Percentiles rank a stretch among this genome's conserved stretches.
Evolutionary conservation across 2,329 filamentous ascomycete genomes (phyloP).

Genomic region (Pestalotiopsis sp.): DNA sequence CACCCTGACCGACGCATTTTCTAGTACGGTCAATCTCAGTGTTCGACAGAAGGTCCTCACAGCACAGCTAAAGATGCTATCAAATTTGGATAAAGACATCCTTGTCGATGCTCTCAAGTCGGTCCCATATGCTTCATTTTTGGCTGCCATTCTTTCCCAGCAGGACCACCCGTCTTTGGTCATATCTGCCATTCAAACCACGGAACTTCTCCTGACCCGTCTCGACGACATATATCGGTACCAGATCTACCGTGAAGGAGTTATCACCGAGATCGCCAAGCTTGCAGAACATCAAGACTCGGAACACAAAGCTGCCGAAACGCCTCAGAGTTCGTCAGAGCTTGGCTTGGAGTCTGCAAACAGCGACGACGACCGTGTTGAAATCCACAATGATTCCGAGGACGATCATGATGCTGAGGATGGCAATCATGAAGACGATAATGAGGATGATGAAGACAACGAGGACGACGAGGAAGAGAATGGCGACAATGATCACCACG

Average conservation of each 20-base stretch:
- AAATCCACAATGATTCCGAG: constrained; percentile 52
- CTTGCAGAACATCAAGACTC: constrained; percentile 56
- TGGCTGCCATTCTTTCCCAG: constrained; percentile 93
- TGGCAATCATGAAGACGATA: constrained; percentile 55
- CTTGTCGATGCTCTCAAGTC: constrained; percentile 83
- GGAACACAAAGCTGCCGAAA: constrained; percentile 32
- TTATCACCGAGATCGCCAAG: constrained; percentile 87
- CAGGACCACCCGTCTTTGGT: constrained; percentile 90
- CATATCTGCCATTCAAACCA: constrained; percentile 83
- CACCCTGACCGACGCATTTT: constrained; percentile 94
- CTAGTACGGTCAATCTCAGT: constrained; percentile 92
- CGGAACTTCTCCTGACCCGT: constrained; percentile 83
- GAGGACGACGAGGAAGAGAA: constrained; percentile 54
- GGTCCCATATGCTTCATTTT: constrained; percentile 92
- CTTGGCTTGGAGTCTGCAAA: constrained; percentile 33
- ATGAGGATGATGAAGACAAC: constrained; percentile 48
- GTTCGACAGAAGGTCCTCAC: constrained; percentile 94
- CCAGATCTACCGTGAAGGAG: constrained; percentile 95
- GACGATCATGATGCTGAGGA: constrained; percentile 57
- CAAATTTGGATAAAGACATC: constrained; percentile 85
- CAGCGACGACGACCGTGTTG: constrained; percentile 37
- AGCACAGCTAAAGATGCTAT: constrained; percentile 98
- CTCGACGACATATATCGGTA: constrained; percentile 89
- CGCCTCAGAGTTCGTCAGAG: constrained; percentile 31
- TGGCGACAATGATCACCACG: constrained; percentile 46